Conservation (phyloP, 805 yeast species). For the Monosporozyma aquatica region DNA sequence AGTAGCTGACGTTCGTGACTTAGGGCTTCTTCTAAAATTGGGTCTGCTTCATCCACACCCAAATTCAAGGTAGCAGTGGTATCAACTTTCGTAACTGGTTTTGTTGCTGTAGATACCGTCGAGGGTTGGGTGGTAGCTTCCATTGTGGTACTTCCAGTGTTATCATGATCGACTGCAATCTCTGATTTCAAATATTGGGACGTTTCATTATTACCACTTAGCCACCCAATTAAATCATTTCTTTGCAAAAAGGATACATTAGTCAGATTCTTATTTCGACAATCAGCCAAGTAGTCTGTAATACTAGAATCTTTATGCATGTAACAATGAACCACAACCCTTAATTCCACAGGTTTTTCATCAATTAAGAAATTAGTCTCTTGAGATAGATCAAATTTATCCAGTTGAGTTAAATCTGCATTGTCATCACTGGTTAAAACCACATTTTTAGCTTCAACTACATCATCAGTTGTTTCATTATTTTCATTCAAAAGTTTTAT, state of each 20-base stretch:
- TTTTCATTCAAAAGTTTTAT: slow-evolving; percentile 13
- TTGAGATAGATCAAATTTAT: slow-evolving; percentile 18
- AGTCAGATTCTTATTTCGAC: slow-evolving; percentile 52
- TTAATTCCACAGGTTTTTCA: slow-evolving; percentile 39
- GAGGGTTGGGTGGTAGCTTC: slow-evolving; percentile 13
- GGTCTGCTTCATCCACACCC: slow-evolving; percentile 28
- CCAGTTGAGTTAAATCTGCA: slow-evolving; percentile 30
- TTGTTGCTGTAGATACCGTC: neutral
- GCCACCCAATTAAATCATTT: slow-evolving; percentile 75
- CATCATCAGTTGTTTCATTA: slow-evolving; percentile 29
- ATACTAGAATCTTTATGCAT: slow-evolving; percentile 59
- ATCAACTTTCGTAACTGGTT: neutral
- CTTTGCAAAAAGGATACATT: slow-evolving; percentile 78
- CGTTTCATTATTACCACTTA: slow-evolving; percentile 55
- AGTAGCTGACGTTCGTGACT: slow-evolving; percentile 40
- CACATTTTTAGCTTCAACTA: slow-evolving; percentile 29
- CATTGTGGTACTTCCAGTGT: slow-evolving; percentile 4
- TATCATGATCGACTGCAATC: neutral
- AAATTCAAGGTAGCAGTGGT: no score
- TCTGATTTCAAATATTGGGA: slow-evolving; percentile 42
- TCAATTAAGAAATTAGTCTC: slow-evolving; percentile 50
- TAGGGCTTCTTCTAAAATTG: slow-evolving; percentile 24
- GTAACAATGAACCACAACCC: slow-evolving; percentile 73
- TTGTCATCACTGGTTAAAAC: slow-evolving; percentile 16
- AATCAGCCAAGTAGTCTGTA: slow-evolving; percentile 71